These are phyloP conservation scores for Solanum rostratum DNA, from an alignment of 257 asterid genomes.

Conservation along the genomic window DNA sequence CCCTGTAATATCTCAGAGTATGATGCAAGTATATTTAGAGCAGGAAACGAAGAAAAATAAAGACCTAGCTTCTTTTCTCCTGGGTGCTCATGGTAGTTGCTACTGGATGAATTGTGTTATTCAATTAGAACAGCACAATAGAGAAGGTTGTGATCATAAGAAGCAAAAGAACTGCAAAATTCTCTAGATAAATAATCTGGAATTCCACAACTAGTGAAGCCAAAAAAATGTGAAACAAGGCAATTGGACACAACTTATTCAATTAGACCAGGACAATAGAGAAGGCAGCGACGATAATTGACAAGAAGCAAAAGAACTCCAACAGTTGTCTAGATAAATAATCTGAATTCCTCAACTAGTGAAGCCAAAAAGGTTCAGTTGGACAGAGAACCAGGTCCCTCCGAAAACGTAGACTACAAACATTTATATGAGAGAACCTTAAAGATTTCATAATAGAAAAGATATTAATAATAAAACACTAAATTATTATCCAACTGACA, in stretches of 20 bases:
- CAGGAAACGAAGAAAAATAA: not conserved
- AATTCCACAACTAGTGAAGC: not conserved
- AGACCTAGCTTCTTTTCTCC: not conserved
- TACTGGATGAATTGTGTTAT: not conserved
- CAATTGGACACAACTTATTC: not conserved
- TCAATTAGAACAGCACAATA: not conserved
- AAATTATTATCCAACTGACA: not conserved
- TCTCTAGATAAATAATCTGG: not conserved
- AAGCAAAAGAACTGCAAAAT: not conserved
- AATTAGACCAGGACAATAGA: not conserved
- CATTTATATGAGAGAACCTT: not conserved
- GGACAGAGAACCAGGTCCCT: not conserved
- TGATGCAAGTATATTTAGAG: not conserved
- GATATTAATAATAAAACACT: not conserved
- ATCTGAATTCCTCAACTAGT: not conserved
- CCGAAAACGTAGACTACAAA: no score
- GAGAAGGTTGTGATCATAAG: not conserved
- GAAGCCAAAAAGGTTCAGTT: not conserved
- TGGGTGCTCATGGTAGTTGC: not conserved
- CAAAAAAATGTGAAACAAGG: not conserved
- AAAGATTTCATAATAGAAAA: not conserved
- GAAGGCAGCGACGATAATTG: not conserved
- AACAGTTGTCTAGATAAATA: not conserved
- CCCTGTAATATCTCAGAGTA: not conserved
- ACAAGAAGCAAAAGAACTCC: not conserved